phyloP scores from a whole-genome alignment of 371 early-diverging fungal species.

The Actinomucor elegans region DNA sequence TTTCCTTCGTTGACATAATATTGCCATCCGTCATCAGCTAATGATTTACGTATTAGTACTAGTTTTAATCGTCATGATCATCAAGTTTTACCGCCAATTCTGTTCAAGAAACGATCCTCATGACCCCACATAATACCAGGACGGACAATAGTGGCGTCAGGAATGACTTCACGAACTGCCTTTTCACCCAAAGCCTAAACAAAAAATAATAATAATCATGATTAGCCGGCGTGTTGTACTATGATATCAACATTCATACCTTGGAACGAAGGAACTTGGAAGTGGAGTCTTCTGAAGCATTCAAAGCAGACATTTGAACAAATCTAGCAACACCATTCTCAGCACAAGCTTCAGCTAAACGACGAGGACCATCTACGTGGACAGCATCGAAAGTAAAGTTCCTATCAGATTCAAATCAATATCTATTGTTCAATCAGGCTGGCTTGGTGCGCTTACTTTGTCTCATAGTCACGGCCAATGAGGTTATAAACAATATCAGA shows the following conservation, averaged over 20 bases:
- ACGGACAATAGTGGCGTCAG: conserved; percentile 93
- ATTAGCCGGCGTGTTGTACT: neutral
- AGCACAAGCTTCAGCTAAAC: conserved; percentile 77
- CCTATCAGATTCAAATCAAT: conserved; percentile 34
- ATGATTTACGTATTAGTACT: neutral
- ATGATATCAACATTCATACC: conserved; percentile 39
- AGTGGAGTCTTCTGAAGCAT: conserved; percentile 76
- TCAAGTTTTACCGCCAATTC: conserved; percentile 73
- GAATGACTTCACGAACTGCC: conserved; percentile 84
- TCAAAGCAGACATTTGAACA: conserved; percentile 89
- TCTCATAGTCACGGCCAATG: conserved; percentile 89
- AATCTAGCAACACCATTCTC: conserved; percentile 86
- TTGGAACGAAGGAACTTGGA: conserved; percentile 85
- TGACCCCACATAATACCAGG: conserved; percentile 88
- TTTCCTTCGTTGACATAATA: conserved; percentile 73
- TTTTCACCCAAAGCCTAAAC: conserved; percentile 86
- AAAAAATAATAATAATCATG: neutral
- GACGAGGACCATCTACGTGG: conserved; percentile 83
- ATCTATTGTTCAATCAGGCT: neutral
- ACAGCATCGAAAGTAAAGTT: conserved; percentile 89
- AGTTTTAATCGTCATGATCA: neutral
- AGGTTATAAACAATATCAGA: conserved; percentile 95
- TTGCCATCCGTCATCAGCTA: conserved; percentile 56
- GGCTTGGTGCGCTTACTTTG: conserved; percentile 63
- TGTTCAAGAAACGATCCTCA: conserved; percentile 92